Evolutionary conservation across 1,284 basidiomycete genomes (phyloP).

Genomic region (Puccinia polysora): DNA sequence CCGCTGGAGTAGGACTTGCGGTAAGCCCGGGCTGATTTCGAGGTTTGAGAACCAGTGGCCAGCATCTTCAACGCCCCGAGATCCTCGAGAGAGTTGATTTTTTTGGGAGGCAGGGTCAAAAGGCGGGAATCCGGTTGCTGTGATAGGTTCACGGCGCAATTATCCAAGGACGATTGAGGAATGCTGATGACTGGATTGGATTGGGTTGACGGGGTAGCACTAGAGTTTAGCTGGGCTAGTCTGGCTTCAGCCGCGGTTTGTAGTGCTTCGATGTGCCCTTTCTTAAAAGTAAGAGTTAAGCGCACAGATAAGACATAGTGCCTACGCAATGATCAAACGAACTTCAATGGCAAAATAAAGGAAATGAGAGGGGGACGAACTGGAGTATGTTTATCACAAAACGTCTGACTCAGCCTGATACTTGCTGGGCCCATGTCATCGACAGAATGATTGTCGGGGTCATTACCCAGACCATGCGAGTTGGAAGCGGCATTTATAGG

Average conservation of each 20-base stretch:
- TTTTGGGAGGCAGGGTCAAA: constrained; percentile 22
- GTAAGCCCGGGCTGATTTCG: constrained; percentile 59
- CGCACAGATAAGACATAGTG: not conserved
- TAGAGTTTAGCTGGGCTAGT: not conserved
- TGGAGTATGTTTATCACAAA: constrained; percentile 81
- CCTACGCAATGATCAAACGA: not conserved
- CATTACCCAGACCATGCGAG: constrained; percentile 5
- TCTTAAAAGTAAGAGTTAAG: constrained; percentile 54
- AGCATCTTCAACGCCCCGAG: constrained; percentile 24
- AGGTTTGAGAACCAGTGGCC: constrained; percentile 46
- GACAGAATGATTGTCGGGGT: not conserved
- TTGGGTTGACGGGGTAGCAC: not conserved
- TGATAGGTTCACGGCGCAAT: not conserved
- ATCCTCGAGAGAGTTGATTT: constrained; percentile 35
- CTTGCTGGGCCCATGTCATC: constrained; percentile 16
- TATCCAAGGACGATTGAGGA: not conserved
- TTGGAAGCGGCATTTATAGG: constrained; percentile 8
- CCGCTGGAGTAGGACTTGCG: constrained; percentile 58
- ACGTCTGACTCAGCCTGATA: constrained; percentile 61
- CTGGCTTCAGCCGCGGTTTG: constrained; percentile 58
- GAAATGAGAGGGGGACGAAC: constrained; percentile 57
- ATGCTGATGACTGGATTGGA: not conserved
- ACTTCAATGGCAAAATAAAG: not conserved
- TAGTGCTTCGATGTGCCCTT: constrained; percentile 65
- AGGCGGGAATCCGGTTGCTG: not conserved